These are phyloP conservation scores for Vaccinium macrocarpon DNA, from an alignment of 148 eudicot species.

Conservation along the genomic window DNA sequence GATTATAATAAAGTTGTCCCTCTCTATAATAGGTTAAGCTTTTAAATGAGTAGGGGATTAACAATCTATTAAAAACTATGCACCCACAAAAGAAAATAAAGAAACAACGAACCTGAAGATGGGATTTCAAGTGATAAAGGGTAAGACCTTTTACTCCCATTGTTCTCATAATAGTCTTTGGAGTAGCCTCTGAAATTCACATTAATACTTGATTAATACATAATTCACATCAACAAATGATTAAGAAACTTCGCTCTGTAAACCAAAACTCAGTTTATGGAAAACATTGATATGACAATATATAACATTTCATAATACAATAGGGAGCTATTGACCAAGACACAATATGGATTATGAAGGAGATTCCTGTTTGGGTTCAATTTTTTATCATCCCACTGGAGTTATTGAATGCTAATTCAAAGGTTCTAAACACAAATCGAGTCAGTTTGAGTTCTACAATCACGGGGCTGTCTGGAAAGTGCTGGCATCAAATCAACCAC, in stretches of 20 bases:
- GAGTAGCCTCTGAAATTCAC: constrained; percentile 67
- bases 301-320: not conserved
- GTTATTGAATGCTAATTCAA: no score
- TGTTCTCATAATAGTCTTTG: constrained; percentile 75
- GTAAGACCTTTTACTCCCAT: constrained; percentile 93
- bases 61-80: not conserved
- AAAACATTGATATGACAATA: not conserved
- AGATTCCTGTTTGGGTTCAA: no score
- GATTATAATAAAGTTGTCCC: no score
- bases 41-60: no score
- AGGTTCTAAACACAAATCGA: not conserved
- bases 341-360: not conserved
- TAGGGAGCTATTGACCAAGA: not conserved
- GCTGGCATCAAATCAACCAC: not conserved
- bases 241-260: constrained; percentile 4
- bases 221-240: constrained; percentile 6
- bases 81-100: not conserved
- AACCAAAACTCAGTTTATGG: not conserved
- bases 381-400: no score
- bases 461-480: not conserved
- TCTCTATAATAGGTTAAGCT: no score
- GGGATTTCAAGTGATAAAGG: constrained; percentile 81
- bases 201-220: not conserved
- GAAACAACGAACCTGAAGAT: constrained; percentile 54
- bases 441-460: not conserved